Percentiles rank a stretch among this genome's conserved stretches.
Evolutionary conservation across 768 basidiomycete species (phyloP).

Genomic region (Russula compacta): DNA sequence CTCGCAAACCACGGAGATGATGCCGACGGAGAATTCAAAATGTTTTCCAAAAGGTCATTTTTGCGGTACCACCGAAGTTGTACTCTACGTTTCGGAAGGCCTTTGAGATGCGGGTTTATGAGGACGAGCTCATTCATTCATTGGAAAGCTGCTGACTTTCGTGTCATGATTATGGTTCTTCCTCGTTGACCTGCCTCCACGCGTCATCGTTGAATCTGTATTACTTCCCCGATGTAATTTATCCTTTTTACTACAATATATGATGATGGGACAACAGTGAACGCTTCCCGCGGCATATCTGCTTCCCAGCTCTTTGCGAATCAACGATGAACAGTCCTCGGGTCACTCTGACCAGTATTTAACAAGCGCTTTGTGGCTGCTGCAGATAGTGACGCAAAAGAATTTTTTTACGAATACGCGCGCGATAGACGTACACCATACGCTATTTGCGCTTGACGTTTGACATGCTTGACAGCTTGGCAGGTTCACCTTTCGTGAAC

Average conservation of each 20-base stretch:
- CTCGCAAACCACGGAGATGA: slow-evolving; percentile 5
- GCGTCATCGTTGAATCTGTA: neutral
- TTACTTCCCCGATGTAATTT: neutral
- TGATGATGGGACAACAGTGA: neutral
- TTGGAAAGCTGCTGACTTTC: slow-evolving; percentile 2
- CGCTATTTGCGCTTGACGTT: neutral
- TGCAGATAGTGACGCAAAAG: neutral
- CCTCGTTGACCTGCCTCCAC: neutral
- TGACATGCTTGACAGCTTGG: slow-evolving; percentile 1
- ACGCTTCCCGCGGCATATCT: neutral
- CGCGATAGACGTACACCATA: neutral
- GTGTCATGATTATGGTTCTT: neutral
- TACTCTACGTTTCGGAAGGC: slow-evolving; percentile 4
- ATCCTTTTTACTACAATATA: neutral
- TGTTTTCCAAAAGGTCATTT: slow-evolving; percentile 17
- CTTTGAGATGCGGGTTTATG: slow-evolving; percentile 16
- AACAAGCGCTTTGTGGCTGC: neutral
- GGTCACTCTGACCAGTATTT: neutral
- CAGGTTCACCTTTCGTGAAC: neutral
- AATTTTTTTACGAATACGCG: neutral
- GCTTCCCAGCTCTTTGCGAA: neutral
- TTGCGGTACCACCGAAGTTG: slow-evolving; percentile 12
- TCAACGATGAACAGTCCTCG: neutral
- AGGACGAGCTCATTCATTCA: slow-evolving; percentile 10
- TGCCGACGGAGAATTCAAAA: slow-evolving; percentile 2